These are phyloP conservation scores for Paradendryphiella salina DNA, from an alignment of 2,329 filamentous ascomycete genomes.

Conservation along the genomic window DNA sequence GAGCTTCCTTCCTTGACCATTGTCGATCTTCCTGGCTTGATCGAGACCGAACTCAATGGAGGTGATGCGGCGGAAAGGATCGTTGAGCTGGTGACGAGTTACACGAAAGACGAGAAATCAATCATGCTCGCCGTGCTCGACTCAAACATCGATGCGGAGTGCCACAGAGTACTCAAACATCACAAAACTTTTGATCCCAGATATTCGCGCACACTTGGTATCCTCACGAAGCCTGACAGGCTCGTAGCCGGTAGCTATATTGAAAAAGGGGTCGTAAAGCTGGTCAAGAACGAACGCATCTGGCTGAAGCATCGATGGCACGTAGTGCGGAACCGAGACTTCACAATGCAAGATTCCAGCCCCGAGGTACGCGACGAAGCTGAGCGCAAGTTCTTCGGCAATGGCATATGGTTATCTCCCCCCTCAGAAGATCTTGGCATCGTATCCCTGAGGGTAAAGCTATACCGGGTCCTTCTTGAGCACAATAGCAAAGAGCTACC, in stretches of 20 bases:
- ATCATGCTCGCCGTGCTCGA: constrained; percentile 54
- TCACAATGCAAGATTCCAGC: constrained; percentile 19
- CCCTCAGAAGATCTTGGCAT: constrained; percentile 35
- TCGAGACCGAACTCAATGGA: constrained; percentile 54
- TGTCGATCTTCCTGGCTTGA: constrained; percentile 61
- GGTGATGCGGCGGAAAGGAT: constrained; percentile 53
- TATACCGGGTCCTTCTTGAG: constrained; percentile 38
- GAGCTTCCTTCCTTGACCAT: constrained; percentile 54
- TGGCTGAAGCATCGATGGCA: constrained; percentile 46
- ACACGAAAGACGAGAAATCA: constrained; percentile 49
- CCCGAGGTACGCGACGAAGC: constrained; percentile 29
- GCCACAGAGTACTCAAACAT: constrained; percentile 12
- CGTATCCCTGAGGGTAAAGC: constrained; percentile 28
- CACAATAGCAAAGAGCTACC: constrained; percentile 40
- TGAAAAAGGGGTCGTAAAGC: constrained; percentile 22
- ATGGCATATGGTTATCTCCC: constrained; percentile 24
- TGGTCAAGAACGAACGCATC: constrained; percentile 42
- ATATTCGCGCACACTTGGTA: constrained; percentile 47
- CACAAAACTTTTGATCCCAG: constrained; percentile 38
- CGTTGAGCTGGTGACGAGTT: constrained; percentile 49
- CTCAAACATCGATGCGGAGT: constrained; percentile 46
- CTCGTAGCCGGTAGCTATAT: constrained; percentile 33
- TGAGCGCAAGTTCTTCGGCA: constrained; percentile 31
- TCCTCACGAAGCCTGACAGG: constrained; percentile 52
- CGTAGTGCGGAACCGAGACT: constrained; percentile 44